These are phyloP conservation scores for Tricholoma terreum DNA, from an alignment of 768 basidiomycete genomes.

Conservation along the genomic window DNA sequence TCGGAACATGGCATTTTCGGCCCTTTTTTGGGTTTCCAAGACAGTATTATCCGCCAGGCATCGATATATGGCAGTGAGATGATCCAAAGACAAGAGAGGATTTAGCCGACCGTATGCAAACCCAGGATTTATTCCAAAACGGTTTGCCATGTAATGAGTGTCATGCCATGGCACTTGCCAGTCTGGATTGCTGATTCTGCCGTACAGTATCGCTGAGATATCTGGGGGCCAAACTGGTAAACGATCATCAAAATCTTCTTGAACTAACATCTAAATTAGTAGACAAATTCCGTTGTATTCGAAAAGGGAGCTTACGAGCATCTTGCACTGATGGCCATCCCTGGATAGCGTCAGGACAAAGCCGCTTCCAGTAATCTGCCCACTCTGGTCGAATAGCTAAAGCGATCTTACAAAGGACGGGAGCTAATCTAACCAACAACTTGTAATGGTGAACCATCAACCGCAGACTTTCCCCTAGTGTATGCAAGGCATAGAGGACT, in stretches of 20 bases:
- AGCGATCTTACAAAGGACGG: conserved; percentile 62
- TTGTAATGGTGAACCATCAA: conserved; percentile 54
- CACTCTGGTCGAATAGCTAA: conserved; percentile 73
- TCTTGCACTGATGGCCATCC: conserved; percentile 54
- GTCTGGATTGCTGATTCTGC: conserved; percentile 60
- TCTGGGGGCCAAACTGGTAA: conserved; percentile 80
- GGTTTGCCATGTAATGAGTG: conserved; percentile 42
- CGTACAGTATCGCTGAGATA: conserved; percentile 62
- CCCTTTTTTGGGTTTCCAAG: conserved; percentile 55
- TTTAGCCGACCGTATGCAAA: conserved; percentile 62
- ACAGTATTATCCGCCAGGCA: conserved; percentile 54
- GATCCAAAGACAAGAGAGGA: conserved; percentile 51
- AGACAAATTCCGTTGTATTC: neutral
- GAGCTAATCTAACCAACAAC: conserved; percentile 54
- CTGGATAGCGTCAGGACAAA: conserved; percentile 61
- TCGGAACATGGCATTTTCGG: conserved; percentile 57
- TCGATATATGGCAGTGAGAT: conserved; percentile 55
- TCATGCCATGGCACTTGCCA: conserved; percentile 59
- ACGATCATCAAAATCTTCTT: conserved; percentile 60
- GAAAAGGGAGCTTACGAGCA: conserved; percentile 32
- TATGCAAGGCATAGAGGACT: conserved; percentile 73
- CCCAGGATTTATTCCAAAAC: conserved; percentile 50
- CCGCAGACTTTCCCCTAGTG: conserved; percentile 69
- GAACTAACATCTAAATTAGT: conserved; percentile 28
- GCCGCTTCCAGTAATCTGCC: conserved; percentile 90